These are phyloP conservation scores for Mikania micrantha DNA, from an alignment of 129 eudicot species.

Conservation along the genomic window DNA sequence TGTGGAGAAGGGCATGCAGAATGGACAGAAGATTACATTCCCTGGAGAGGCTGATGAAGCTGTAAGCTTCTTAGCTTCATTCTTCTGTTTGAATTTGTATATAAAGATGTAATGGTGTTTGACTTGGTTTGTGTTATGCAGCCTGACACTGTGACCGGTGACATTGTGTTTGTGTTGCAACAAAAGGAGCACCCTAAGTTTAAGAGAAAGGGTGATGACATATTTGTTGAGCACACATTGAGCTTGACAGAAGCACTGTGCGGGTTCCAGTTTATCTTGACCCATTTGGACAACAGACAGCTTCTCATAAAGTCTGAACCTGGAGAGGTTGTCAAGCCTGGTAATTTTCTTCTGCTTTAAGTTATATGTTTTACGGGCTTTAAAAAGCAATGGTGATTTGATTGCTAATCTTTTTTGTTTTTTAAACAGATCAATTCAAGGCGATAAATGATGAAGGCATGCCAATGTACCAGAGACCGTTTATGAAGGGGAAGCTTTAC, in stretches of 20 bases:
- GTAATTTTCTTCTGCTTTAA: slow-evolving; percentile 16
- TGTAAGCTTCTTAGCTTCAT: slow-evolving; percentile 8
- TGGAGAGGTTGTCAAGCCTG: slow-evolving; percentile 50
- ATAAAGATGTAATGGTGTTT: not conserved
- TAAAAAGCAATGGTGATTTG: not conserved
- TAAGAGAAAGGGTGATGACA: slow-evolving; percentile 69
- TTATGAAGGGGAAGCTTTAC: slow-evolving; percentile 43
- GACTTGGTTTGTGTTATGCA: slow-evolving; percentile 21
- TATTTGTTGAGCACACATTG: slow-evolving; percentile 52
- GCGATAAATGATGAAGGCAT: slow-evolving; percentile 56
- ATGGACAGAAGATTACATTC: slow-evolving; percentile 65
- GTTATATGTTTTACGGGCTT: not conserved
- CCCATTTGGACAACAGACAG: slow-evolving; percentile 41
- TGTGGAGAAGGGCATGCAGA: slow-evolving; percentile 75
- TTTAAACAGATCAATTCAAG: slow-evolving; percentile 43
- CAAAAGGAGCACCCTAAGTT: slow-evolving; percentile 72
- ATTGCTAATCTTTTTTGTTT: not conserved
- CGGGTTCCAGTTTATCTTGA: slow-evolving; percentile 58
- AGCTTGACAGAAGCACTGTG: slow-evolving; percentile 63
- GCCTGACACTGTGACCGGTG: slow-evolving; percentile 64
- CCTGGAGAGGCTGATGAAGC: slow-evolving; percentile 87
- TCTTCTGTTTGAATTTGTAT: not conserved
- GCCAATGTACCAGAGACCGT: slow-evolving; percentile 44
- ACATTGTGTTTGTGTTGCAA: slow-evolving; percentile 56
- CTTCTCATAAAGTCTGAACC: slow-evolving; percentile 54